Conservation (phyloP, 345 rosid genomes). For the Lagerstroemia speciosa region DNA sequence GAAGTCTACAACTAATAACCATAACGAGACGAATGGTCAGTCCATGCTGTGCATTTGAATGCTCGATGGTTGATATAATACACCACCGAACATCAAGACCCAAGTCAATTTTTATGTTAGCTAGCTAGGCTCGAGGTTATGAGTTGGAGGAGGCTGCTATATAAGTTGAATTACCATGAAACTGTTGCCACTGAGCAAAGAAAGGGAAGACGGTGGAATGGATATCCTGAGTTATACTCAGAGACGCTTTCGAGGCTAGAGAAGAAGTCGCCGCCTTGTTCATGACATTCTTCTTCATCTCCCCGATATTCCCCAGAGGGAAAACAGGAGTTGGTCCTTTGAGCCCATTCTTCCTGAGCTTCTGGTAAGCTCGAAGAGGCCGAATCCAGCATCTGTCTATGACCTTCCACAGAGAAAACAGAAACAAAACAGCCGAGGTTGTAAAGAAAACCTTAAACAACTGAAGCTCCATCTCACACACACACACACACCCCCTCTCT, state of each 20-base stretch:
- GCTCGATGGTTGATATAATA: neutral
- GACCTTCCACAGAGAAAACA: conserved; percentile 28
- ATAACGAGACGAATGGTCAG: too few relatives aligned
- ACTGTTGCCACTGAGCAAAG: conserved; percentile 70
- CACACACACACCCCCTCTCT: too few relatives aligned
- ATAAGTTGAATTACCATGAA: conserved; percentile 57
- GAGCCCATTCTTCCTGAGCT: conserved; percentile 59
- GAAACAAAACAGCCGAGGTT: conserved; percentile 12
- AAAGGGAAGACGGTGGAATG: conserved; percentile 74
- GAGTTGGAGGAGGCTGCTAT: too few relatives aligned
- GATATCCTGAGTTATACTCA: conserved; percentile 54
- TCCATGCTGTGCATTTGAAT: too few relatives aligned
- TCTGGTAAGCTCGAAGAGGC: conserved; percentile 39
- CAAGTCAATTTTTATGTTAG: too few relatives aligned
- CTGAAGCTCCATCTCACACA: conserved; percentile 17
- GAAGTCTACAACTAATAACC: too few relatives aligned
- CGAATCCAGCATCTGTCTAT: conserved; percentile 50
- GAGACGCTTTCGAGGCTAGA: conserved; percentile 9
- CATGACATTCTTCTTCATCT: conserved; percentile 38
- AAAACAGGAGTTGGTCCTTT: conserved; percentile 69
- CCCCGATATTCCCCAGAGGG: conserved; percentile 68
- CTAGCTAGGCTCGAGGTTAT: too few relatives aligned
- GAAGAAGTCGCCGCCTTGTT: conserved; percentile 13
- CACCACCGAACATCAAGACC: neutral
- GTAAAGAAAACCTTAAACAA: conserved; percentile 8